phyloP scores from a whole-genome alignment of 306 rosid genomes.

The Glycine tomentella region DNA sequence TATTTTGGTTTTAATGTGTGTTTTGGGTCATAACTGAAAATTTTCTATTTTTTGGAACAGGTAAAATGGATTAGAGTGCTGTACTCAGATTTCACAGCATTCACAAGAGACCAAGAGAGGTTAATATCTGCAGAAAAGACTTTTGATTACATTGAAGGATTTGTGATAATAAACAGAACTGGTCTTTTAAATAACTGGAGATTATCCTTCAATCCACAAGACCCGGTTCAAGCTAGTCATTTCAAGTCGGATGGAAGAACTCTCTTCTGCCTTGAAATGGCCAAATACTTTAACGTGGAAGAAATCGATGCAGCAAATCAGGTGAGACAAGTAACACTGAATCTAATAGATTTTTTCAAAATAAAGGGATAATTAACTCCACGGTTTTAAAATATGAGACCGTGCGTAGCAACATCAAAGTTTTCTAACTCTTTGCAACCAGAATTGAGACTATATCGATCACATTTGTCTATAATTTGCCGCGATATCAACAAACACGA shows the following conservation, averaged over 20 bases:
- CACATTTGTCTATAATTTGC: too few relatives aligned
- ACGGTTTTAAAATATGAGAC: too few relatives aligned
- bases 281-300: conserved; percentile 74
- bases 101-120: conserved; percentile 82
- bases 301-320: conserved; percentile 53
- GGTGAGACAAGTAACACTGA: conserved; percentile 54
- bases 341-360: background rate
- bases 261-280: conserved; percentile 89
- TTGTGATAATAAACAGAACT: conserved; percentile 91
- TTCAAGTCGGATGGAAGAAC: conserved; percentile 90
- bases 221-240: conserved; percentile 83
- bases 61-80: conserved; percentile 75
- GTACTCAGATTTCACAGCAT: conserved; percentile 59
- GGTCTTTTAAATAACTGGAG: conserved; percentile 94
- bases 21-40: background rate
- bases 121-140: conserved; percentile 65
- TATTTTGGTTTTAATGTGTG: background rate
- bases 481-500: too few relatives aligned
- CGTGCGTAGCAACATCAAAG: too few relatives aligned
- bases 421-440: too few relatives aligned
- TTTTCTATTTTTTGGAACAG: conserved; percentile 35
- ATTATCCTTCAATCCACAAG: conserved; percentile 88
- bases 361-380: too few relatives aligned
- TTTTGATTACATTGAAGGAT: conserved; percentile 90
- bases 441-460: too few relatives aligned